Conservation (phyloP, 129 eudicot species). For the Saussurea involucrata region DNA sequence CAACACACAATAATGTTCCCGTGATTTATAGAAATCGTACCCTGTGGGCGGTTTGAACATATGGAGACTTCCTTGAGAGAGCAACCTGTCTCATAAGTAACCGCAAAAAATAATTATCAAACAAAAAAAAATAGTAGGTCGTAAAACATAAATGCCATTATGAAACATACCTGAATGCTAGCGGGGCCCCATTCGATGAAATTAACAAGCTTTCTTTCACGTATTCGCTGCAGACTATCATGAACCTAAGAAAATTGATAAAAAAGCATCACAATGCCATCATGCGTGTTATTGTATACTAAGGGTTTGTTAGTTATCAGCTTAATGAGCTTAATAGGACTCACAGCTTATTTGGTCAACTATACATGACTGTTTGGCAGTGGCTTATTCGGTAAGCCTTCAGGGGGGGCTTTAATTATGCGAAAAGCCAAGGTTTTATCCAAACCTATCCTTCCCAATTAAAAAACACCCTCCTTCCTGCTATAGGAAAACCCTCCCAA, state of each 20-base stretch:
- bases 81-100: constrained; percentile 64
- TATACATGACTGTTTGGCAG: too few species aligned
- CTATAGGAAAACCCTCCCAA: too few species aligned
- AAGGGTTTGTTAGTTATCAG: too few species aligned
- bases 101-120: not conserved
- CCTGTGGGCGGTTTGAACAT: constrained; percentile 96
- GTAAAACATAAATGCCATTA: not conserved
- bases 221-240: constrained; percentile 91
- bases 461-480: too few species aligned
- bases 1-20: not conserved
- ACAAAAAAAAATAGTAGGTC: not conserved
- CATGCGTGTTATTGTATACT: not conserved
- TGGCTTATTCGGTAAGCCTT: too few species aligned
- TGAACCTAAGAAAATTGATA: constrained; percentile 60
- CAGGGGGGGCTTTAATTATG: too few species aligned
- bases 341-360: too few species aligned
- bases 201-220: constrained; percentile 96
- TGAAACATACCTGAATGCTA: constrained; percentile 71
- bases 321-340: too few species aligned
- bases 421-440: too few species aligned
- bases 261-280: constrained; percentile 22
- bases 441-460: too few species aligned
- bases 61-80: constrained; percentile 96
- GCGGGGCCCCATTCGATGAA: constrained; percentile 99
- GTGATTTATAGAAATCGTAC: constrained; percentile 29